phyloP scores from a whole-genome alignment of 495 filamentous ascomycete species.

The Penicillium daleae region DNA sequence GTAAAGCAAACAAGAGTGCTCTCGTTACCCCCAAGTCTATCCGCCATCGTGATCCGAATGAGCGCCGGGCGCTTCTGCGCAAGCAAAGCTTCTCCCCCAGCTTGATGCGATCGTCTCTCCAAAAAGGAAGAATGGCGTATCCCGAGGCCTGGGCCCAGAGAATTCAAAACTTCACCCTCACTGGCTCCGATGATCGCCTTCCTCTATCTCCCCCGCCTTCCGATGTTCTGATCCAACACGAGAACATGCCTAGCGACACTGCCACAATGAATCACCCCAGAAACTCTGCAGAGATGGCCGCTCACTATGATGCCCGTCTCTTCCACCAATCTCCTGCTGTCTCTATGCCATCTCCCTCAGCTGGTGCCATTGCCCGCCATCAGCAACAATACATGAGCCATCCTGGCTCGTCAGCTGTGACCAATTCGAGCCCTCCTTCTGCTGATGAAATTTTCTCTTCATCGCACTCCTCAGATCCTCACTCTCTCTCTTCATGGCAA shows the following conservation, averaged over 20 bases:
- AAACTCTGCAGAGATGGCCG: conserved; percentile 40
- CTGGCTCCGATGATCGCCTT: conserved; percentile 42
- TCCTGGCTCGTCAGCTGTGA: conserved; percentile 36
- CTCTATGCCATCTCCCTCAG: conserved; percentile 44
- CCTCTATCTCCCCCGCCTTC: conserved; percentile 52
- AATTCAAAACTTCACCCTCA: conserved; percentile 46
- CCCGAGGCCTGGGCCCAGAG: conserved; percentile 47
- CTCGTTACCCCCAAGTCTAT: conserved; percentile 48
- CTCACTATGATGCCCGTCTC: conserved; percentile 42
- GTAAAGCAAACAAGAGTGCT: conserved; percentile 42
- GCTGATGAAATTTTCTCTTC: conserved; percentile 51
- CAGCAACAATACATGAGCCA: conserved; percentile 45
- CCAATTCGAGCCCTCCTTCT: conserved; percentile 46
- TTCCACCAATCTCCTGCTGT: conserved; percentile 45
- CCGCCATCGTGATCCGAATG: conserved; percentile 47
- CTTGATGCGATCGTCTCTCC: conserved; percentile 44
- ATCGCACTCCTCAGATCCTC: conserved; percentile 49
- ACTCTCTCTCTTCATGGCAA: conserved; percentile 52
- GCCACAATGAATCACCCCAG: conserved; percentile 25
- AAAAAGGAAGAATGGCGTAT: conserved; percentile 49
- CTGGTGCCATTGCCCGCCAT: conserved; percentile 34
- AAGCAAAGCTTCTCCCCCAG: conserved; percentile 52
- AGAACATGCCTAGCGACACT: conserved; percentile 37
- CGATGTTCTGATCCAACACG: conserved; percentile 47
- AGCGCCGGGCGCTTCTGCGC: conserved; percentile 40